These are phyloP conservation scores for Polygonum maritimum DNA, from an alignment of 148 eudicot species.

Conservation along the genomic window DNA sequence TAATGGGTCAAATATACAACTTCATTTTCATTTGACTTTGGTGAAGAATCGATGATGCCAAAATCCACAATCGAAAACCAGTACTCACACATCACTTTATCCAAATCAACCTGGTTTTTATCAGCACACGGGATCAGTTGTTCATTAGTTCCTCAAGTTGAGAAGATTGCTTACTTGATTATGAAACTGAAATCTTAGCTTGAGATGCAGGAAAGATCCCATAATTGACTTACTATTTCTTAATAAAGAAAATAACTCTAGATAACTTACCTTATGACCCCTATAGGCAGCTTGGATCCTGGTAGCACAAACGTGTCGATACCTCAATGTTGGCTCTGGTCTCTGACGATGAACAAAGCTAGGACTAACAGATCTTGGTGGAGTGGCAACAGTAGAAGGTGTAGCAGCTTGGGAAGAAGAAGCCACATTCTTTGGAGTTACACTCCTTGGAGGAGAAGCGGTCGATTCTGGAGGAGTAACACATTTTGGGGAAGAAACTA, in stretches of 20 bases:
- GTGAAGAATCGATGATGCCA: not conserved
- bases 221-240: not conserved
- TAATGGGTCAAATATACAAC: not conserved
- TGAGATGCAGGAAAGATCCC: not conserved
- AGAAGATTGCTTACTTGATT: not conserved
- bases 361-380: constrained; percentile 31
- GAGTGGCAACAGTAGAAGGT: constrained; percentile 17
- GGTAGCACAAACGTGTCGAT: constrained; percentile 58
- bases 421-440: constrained; percentile 13
- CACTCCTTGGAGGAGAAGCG: constrained; percentile 16
- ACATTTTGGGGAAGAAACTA: constrained; percentile 16
- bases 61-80: not conserved
- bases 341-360: constrained; percentile 30
- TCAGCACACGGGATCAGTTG: too few species aligned
- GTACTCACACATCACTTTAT: not conserved
- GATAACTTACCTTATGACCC: constrained; percentile 59
- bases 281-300: constrained; percentile 81
- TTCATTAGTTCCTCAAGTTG: not conserved
- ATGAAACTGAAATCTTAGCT: not conserved
- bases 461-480: constrained; percentile 14
- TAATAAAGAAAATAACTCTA: not conserved
- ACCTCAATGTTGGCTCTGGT: constrained; percentile 53
- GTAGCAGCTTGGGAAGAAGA: constrained; percentile 20
- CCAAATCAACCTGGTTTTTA: not conserved
- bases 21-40: not conserved